A percentile compares a stretch with the other conserved stretches of the same genome.
These are phyloP conservation scores for Talaromyces islandicus DNA, from an alignment of 2,329 filamentous ascomycete genomes.

Conservation along the genomic window DNA sequence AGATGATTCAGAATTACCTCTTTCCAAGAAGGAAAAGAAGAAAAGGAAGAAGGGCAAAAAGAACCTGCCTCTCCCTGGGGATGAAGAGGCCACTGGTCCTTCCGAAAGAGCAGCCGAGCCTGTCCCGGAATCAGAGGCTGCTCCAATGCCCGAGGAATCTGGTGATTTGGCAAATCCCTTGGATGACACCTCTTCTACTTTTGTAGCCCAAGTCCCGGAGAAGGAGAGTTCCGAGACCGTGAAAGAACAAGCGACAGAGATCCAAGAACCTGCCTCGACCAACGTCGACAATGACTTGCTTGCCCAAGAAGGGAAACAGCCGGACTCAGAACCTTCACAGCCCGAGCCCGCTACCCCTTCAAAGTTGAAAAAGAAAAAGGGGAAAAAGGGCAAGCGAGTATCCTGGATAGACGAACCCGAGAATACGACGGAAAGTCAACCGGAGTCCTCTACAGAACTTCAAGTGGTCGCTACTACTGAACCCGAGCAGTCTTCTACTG, in stretches of 20 bases:
- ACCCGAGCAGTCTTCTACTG: not conserved
- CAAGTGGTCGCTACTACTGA: not conserved
- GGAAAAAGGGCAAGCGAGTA: conserved; percentile 33
- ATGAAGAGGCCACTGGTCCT: conserved; percentile 9
- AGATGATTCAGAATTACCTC: conserved; percentile 11
- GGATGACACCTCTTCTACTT: not conserved
- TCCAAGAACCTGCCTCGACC: not conserved
- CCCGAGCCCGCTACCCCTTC: conserved; percentile 9
- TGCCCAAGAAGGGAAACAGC: not conserved
- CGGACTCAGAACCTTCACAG: not conserved
- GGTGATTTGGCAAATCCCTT: not conserved
- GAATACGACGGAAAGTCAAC: not conserved
- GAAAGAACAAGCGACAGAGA: not conserved
- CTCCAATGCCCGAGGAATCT: not conserved
- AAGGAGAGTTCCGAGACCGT: not conserved
- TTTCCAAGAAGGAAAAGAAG: conserved; percentile 21
- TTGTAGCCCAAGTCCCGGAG: not conserved
- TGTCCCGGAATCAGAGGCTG: not conserved
- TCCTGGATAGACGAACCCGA: conserved; percentile 17
- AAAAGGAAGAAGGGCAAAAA: conserved; percentile 41
- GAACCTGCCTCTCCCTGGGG: conserved; percentile 21
- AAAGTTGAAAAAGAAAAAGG: conserved; percentile 35
- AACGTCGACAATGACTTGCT: not conserved
- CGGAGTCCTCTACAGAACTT: not conserved
- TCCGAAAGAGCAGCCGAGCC: not conserved